Evolutionary conservation across 176 grass and related monocot species (phyloP).

Genomic region (Cymbopogon citratus): DNA sequence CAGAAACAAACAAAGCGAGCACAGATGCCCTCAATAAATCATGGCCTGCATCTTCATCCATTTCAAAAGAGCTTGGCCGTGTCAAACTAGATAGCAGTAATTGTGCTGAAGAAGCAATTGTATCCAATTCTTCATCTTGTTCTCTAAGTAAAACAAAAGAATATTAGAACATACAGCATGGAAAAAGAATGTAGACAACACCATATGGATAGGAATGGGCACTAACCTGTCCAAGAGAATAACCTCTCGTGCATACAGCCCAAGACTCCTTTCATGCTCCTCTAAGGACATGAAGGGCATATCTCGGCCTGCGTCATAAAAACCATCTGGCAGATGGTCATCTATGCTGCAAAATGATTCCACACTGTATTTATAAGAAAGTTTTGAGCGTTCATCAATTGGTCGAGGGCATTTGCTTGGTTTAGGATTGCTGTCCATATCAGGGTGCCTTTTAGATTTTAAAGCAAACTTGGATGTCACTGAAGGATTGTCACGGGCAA

Average conservation of each 20-base stretch:
- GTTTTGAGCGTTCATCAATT: constrained; percentile 56
- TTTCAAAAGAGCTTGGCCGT: constrained; percentile 41
- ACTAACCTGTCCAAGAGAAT: constrained; percentile 96
- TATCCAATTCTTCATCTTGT: constrained; percentile 92
- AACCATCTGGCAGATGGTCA: constrained; percentile 92
- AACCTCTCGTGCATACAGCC: constrained; percentile 75
- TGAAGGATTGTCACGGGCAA: constrained; percentile 24
- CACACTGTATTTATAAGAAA: constrained; percentile 81
- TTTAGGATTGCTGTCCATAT: constrained; percentile 89
- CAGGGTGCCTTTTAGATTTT: constrained; percentile 94
- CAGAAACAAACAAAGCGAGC: constrained; percentile 95
- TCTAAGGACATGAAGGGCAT: constrained; percentile 77
- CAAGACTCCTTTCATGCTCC: constrained; percentile 64
- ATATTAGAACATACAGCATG: constrained; percentile 25
- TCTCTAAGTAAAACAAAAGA: constrained; percentile 47
- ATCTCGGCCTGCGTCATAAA: constrained; percentile 94
- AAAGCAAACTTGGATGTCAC: constrained; percentile 46
- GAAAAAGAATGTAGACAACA: neutral
- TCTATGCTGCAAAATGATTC: constrained; percentile 82
- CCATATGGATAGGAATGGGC: constrained; percentile 9
- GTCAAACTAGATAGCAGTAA: constrained; percentile 71
- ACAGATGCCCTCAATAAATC: constrained; percentile 74
- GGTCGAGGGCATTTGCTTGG: constrained; percentile 84
- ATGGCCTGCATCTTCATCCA: constrained; percentile 50
- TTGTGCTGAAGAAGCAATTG: constrained; percentile 82